Base-by-base conservation (phyloP, 2,329 filamentous ascomycete genomes). In the Atkinsonella hypoxylon region DNA sequence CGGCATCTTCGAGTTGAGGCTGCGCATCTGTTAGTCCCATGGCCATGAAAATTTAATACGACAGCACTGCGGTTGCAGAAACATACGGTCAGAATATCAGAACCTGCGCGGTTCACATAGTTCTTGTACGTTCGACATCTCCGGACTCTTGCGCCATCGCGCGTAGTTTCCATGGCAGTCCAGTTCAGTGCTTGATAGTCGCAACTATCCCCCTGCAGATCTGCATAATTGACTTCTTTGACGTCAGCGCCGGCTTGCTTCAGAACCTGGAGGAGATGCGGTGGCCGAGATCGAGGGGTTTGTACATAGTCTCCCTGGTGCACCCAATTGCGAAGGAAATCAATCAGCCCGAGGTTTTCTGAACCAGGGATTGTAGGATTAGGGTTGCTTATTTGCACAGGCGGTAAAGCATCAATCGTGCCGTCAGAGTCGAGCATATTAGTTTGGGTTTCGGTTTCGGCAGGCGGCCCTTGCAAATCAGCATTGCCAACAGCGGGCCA, bases 171-270 rank as follows among this genome's bases (percentile, higher is more conserved):
- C 55, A 83, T 64, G 12, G 67, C 62, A 2, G 62, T 56, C 81
- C 81, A 83, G 58, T 81, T 64, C 36, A 83, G 67, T 47, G 79
- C 77, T 58, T 84, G 81, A 22, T 81, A 61, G 57, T 84, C 81
- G 51, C 67, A 78, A 45, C 57, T 49, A 45, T 83, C 77, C 1
- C 78, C 79, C n/a, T 67, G 59, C 7, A 84, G 68, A 48, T 82
- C 71, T 6, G 61, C 58, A 53, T 73, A 74, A 2, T 61, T 53
- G 32, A 70, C 57, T 43, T 62, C 55, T 7, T 57, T 49, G 12
- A 61, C 40, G 4, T 47, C 47, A 13, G 52, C 32, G 18, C 47
- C 47, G 12, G 59, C 61, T 53, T 66, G 62, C 47, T 59, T 58
- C 32, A 66, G 58, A 47, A 71, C 67, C 8, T 59, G 54, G n/a